Evolutionary conservation across 768 basidiomycete genomes (phyloP), one percentile per base, ranked within the genome.

Genomic region (Mycena indigotica): DNA sequence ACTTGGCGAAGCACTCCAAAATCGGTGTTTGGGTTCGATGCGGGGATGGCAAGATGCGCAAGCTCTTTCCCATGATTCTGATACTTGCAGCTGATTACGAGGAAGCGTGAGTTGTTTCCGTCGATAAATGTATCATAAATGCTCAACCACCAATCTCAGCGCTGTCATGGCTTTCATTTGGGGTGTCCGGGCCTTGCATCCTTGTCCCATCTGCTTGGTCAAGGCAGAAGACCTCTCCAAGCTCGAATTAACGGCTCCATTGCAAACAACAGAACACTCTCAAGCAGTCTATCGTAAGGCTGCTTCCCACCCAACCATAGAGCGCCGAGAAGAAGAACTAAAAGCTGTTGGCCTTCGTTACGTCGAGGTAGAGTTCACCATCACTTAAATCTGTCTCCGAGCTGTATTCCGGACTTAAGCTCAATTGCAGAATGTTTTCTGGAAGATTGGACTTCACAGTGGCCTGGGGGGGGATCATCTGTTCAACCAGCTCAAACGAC

Each of bases 11-110:
- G 3, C 28, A 57, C 5, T 69, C 65, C 1, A 21, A 49, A 1
- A 56, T 52, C 0, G 69, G 70, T 3, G 16, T 15, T 16, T 35
- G 25, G 30, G 41, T 46, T 2, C 25, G 54, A 12, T 77, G 70
- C 55, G 70, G 69, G 8, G 67, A 76, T 59, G 61, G 62, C 2
- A 57, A 74, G 13, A 2, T 25, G 2, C 69, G 66, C 32, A 0
- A 38, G 15, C 39, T 81, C 0, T 80, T 69, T 28, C 77, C 76
- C 1, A 25, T 74, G 5, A 65, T 81, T 24, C 28, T 77, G 0
- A 76, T 79, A 3, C 60, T 78, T 1, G 75, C 72, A 5, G 70
- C 73, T 4, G 77, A 81, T 52, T 81, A 77, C 52, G 73, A 81
- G 57, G 78, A 82, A 68, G 73, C 75, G 80, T 81, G 69, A 24